Evolutionary conservation across 306 rosid genomes (phyloP), one percentile per base, ranked within the genome.

Genomic region (Echinosophora koreensis): DNA sequence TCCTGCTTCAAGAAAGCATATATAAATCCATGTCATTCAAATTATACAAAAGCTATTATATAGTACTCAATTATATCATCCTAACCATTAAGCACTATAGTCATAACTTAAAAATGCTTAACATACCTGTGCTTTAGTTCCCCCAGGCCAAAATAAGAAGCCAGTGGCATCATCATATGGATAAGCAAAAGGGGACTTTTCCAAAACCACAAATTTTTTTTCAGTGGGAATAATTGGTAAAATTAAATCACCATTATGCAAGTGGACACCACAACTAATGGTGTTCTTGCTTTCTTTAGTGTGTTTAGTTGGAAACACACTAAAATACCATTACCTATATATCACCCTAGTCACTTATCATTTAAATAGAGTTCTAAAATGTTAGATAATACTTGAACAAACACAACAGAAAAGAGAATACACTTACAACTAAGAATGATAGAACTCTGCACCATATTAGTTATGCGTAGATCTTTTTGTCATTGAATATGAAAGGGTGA

Each of bases 101-200:
- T 42, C 11, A 44, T 14, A 11, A 13, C 27, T 42, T 47, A 57
- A 32, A 64, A 72, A 61, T 63, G 38, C 69, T 8, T 70, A 47
- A 9, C n/a, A 0, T 39, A 90, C 97, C 97, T 88, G 85, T 96
- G 98, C 66, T 91, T 96, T 82, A 92, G 99, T 79, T 89, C 88
- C 37, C 98, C 99, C 17, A 95, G 84, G 65, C 90, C 91, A 83
- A 92, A 96, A 79, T 96, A 96, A 54, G 93, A 63, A 76, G 97
- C 99, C 81, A 96, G 69, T 50, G 99, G 82, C 66, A 97, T 96
- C 99, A 96, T 96, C 98, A n/a, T n/a, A n/a, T n/a, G n/a, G n/a
- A n/a, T n/a, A n/a, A n/a, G n/a, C n/a, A n/a, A n/a, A n/a, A n/a
- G n/a, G n/a, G n/a, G n/a, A n/a, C n/a, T n/a, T n/a, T n/a, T n/a